phyloP scores from a whole-genome alignment of 768 basidiomycete species.

The Hygrophoropsis aurantiaca region DNA sequence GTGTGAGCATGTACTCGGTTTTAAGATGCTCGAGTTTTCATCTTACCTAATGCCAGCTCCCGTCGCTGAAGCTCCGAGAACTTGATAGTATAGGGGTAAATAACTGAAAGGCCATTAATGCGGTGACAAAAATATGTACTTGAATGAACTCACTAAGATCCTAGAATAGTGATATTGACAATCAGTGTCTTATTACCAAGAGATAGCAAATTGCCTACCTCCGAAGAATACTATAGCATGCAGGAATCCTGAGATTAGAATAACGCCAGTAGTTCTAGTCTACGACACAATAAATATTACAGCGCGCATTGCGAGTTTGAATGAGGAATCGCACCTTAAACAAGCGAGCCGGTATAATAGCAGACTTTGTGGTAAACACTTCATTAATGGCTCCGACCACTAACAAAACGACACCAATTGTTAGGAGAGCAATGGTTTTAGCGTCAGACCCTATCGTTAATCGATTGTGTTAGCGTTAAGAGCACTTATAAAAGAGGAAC shows the following conservation, averaged over 20 bases:
- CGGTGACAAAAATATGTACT: background rate
- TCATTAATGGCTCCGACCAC: slow-evolving; percentile 58
- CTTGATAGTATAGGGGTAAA: slow-evolving; percentile 77
- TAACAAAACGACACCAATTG: slow-evolving; percentile 54
- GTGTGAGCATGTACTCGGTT: slow-evolving; percentile 6
- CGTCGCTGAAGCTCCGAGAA: slow-evolving; percentile 74
- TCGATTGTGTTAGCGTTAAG: background rate
- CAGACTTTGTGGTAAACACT: slow-evolving; percentile 56
- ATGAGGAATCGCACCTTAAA: slow-evolving; percentile 51
- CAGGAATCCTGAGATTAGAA: slow-evolving; percentile 58
- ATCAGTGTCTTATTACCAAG: background rate
- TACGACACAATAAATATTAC: slow-evolving; percentile 16
- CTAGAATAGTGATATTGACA: background rate
- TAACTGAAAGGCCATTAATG: slow-evolving; percentile 35
- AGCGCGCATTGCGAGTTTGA: background rate
- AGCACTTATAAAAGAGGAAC: background rate
- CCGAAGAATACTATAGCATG: slow-evolving; percentile 67
- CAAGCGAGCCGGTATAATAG: slow-evolving; percentile 72
- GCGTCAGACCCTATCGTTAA: slow-evolving; percentile 52
- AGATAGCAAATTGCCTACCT: slow-evolving; percentile 28
- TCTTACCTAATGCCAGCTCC: slow-evolving; percentile 62
- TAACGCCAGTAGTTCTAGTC: slow-evolving; percentile 71
- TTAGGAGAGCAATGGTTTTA: slow-evolving; percentile 62
- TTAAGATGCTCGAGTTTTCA: background rate
- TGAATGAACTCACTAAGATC: slow-evolving; percentile 20